A percentile compares a stretch with the other conserved stretches of the same genome.
Conservation (phyloP, 768 basidiomycete species). For the Kwoniella bestiolae region DNA sequence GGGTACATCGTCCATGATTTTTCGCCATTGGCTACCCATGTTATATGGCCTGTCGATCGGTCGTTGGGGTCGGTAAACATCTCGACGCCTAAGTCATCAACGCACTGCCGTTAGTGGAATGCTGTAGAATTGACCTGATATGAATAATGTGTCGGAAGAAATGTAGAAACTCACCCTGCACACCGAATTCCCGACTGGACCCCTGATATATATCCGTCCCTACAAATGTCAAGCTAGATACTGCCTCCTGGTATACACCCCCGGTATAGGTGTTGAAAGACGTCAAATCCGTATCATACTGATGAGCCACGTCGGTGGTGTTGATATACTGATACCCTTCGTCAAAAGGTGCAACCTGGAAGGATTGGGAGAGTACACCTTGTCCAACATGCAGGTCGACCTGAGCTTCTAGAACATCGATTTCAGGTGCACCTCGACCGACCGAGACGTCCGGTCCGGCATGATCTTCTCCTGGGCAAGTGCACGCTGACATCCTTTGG, state of each 20-base stretch:
- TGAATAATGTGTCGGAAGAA: no score
- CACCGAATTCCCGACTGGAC: conserved; percentile 21
- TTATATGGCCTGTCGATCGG: conserved; percentile 72
- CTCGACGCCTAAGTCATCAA: conserved; percentile 67
- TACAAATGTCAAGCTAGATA: conserved; percentile 36
- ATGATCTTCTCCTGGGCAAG: conserved; percentile 80
- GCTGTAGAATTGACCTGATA: no score
- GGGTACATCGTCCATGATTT: conserved; percentile 75
- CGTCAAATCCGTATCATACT: conserved; percentile 54
- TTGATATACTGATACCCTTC: conserved; percentile 63
- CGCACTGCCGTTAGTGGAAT: no score
- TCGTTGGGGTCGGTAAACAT: conserved; percentile 73
- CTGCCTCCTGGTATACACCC: conserved; percentile 58
- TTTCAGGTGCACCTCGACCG: conserved; percentile 83
- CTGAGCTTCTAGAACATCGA: conserved; percentile 81
- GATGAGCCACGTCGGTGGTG: conserved; percentile 46
- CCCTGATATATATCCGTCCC: conserved; percentile 27
- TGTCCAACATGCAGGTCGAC: conserved; percentile 50
- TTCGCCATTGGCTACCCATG: conserved; percentile 74
- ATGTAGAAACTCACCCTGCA: conserved; percentile 42
- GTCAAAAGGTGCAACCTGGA: conserved; percentile 75
- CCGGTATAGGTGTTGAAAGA: conserved; percentile 56
- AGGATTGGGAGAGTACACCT: conserved; percentile 79
- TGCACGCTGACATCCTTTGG: conserved; percentile 84
- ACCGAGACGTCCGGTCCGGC: conserved; percentile 83